Evolutionary conservation across 768 basidiomycete genomes (phyloP).

Genomic region (Hortiboletus flavorubellus): DNA sequence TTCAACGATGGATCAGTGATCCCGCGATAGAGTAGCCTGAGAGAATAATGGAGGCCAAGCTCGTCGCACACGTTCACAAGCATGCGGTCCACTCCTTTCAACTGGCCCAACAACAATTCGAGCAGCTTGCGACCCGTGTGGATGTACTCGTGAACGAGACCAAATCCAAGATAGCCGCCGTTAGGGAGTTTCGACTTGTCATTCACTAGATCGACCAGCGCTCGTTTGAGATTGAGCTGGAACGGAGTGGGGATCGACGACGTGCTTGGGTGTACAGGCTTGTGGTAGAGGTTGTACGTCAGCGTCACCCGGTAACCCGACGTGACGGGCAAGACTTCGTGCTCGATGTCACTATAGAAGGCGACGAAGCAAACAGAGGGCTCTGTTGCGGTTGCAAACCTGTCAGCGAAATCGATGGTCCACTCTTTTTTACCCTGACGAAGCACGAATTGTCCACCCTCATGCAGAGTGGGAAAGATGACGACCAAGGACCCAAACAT

Average conservation of each 20-base stretch:
- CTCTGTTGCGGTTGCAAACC: neutral
- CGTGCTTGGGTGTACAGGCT: neutral
- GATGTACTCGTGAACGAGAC: slow-evolving; percentile 14
- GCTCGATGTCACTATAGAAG: slow-evolving; percentile 43
- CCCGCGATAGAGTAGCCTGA: neutral
- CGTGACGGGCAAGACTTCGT: slow-evolving; percentile 40
- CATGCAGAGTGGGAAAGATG: slow-evolving; percentile 39
- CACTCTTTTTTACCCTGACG: neutral
- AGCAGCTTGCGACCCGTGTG: neutral
- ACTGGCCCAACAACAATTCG: neutral
- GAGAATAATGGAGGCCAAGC: slow-evolving; percentile 2
- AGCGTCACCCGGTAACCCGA: slow-evolving; percentile 44
- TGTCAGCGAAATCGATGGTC: neutral
- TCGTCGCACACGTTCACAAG: slow-evolving; percentile 3
- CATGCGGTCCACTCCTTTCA: slow-evolving; percentile 11
- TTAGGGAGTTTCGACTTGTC: neutral
- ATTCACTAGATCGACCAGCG: neutral
- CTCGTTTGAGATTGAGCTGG: neutral
- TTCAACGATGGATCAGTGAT: neutral
- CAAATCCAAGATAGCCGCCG: slow-evolving; percentile 10
- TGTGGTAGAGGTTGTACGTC: slow-evolving; percentile 38
- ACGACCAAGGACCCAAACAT: slow-evolving; percentile 54
- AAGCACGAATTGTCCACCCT: slow-evolving; percentile 10
- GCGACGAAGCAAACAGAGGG: slow-evolving; percentile 34
- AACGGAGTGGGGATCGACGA: neutral